phyloP scores from a whole-genome alignment of 2,329 filamentous ascomycete genomes.

The Colletotrichum aenigma region DNA sequence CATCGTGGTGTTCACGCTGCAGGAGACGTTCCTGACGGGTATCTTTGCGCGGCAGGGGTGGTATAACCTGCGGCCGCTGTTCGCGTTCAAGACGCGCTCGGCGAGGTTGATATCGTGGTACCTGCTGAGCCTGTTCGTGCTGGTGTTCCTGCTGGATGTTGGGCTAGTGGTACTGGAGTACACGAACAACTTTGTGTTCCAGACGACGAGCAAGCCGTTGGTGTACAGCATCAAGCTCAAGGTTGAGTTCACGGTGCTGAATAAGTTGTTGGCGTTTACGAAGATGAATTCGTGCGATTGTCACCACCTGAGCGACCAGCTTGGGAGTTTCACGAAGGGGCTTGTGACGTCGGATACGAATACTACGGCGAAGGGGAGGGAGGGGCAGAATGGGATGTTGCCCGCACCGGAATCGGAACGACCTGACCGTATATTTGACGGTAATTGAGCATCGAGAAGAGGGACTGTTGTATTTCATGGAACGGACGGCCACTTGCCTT shows the following conservation, averaged over 20 bases:
- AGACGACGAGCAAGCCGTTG: conserved; percentile 20
- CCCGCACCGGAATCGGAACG: not conserved
- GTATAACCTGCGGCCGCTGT: conserved; percentile 8
- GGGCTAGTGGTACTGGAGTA: conserved; percentile 40
- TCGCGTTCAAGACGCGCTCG: conserved; percentile 40
- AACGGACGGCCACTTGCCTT: not conserved
- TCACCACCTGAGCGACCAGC: not conserved
- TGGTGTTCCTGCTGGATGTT: conserved; percentile 45
- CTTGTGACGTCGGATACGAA: not conserved
- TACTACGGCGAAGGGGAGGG: not conserved
- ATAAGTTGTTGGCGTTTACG: conserved; percentile 23
- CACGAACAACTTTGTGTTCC: conserved; percentile 33
- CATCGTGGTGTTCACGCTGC: conserved; percentile 59
- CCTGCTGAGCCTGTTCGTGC: conserved; percentile 38
- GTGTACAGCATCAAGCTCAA: conserved; percentile 29
- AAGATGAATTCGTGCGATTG: conserved; percentile 15
- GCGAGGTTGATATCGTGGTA: conserved; percentile 39
- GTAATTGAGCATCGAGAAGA: not conserved
- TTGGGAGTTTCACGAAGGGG: not conserved
- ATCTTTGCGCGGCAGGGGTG: conserved; percentile 59
- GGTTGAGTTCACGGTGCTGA: conserved; percentile 54
- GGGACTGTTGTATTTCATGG: not conserved
- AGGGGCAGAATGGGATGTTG: not conserved
- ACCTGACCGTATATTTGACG: conserved; percentile 10
- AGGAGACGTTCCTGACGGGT: conserved; percentile 57